phyloP scores from a whole-genome alignment of 2,329 filamentous ascomycete genomes.

The Xylariaceae sp. region DNA sequence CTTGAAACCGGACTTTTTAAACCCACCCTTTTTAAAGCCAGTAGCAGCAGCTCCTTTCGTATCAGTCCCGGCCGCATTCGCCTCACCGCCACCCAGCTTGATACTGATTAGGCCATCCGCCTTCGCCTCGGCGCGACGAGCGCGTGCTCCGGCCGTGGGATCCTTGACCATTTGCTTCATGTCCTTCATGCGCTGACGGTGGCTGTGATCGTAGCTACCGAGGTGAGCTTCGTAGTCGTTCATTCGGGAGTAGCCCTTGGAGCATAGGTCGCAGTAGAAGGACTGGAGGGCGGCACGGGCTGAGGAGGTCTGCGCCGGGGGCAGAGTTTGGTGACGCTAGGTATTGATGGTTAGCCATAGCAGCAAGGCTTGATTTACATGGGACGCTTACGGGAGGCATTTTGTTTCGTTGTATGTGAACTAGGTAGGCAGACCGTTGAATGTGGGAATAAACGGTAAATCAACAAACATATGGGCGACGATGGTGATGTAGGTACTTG shows the following conservation, averaged over 20 bases:
- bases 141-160: slow-evolving; percentile 57
- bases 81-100: slow-evolving; percentile 44
- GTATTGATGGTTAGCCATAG: background rate
- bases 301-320: slow-evolving; percentile 52
- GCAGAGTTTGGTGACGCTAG: slow-evolving; percentile 52
- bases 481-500: too few relatives aligned
- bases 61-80: slow-evolving; percentile 23
- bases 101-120: slow-evolving; percentile 64
- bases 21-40: slow-evolving; percentile 62
- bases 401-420: slow-evolving; percentile 15
- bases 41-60: slow-evolving; percentile 21
- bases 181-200: slow-evolving; percentile 83
- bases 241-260: slow-evolving; percentile 90
- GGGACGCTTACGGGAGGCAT: slow-evolving; percentile 48
- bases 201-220: slow-evolving; percentile 88
- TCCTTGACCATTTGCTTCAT: slow-evolving; percentile 80
- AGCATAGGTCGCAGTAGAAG: slow-evolving; percentile 82
- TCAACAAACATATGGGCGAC: background rate
- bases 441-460: background rate
- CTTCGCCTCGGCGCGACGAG: slow-evolving; percentile 65
- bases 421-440: background rate
- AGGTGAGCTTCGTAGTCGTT: slow-evolving; percentile 96
- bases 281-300: slow-evolving; percentile 72
- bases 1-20: slow-evolving; percentile 81
- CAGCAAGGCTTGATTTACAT: background rate